Conservation (phyloP, 2,329 filamentous ascomycete genomes). For the Tolypocladium pustulatum region DNA sequence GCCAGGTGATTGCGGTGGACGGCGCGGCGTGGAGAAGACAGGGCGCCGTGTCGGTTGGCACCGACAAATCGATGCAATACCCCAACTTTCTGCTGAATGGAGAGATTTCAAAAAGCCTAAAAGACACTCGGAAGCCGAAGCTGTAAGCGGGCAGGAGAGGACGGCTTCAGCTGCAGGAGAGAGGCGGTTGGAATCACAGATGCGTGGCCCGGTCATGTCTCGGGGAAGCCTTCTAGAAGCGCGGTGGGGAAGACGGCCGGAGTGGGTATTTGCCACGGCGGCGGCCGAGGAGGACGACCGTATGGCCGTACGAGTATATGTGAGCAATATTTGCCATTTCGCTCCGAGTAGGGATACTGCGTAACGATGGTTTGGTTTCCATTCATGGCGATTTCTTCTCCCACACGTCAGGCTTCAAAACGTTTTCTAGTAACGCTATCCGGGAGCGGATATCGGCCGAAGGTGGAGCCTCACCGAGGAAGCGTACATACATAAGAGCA, state of each 20-base stretch:
- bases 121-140: conserved; percentile 28
- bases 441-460: background rate
- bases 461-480: background rate
- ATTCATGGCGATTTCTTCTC: background rate
- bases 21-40: conserved; percentile 47
- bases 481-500: background rate
- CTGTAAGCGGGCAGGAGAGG: conserved; percentile 15
- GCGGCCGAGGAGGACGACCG: background rate
- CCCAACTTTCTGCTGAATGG: conserved; percentile 35
- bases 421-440: background rate
- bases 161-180: background rate
- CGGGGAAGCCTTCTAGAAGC: background rate
- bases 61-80: conserved; percentile 38
- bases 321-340: background rate
- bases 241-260: background rate
- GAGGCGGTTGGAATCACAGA: background rate
- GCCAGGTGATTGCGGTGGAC: conserved; percentile 67
- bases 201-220: background rate
- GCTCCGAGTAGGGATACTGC: no score
- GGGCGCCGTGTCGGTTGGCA: conserved; percentile 32
- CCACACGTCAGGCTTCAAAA: background rate
- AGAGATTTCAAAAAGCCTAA: conserved; percentile 21
- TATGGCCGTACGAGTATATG: background rate
- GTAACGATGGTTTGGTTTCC: background rate
- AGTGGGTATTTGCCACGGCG: background rate